phyloP scores from a whole-genome alignment of 768 basidiomycete species.

The Termitomyces sp. region DNA sequence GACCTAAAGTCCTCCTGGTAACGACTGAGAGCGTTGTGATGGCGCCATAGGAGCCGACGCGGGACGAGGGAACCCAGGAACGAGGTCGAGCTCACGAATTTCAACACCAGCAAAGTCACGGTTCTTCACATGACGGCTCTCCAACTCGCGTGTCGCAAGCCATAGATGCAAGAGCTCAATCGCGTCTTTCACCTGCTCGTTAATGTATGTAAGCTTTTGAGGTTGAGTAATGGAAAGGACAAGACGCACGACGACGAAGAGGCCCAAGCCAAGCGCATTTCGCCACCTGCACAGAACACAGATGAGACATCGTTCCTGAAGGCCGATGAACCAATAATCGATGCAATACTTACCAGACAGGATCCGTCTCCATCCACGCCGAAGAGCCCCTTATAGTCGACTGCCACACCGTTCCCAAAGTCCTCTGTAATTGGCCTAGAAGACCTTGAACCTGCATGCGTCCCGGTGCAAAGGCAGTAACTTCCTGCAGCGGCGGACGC shows the following conservation, averaged over 20 bases:
- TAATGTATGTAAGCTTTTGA: background rate
- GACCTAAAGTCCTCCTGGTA: background rate
- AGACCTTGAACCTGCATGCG: constrained; percentile 1
- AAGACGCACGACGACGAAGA: constrained; percentile 56
- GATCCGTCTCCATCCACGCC: constrained; percentile 64
- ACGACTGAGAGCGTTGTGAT: constrained; percentile 1
- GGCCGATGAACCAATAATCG: background rate
- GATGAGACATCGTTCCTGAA: background rate
- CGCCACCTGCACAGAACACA: constrained; percentile 41
- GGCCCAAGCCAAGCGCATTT: constrained; percentile 60
- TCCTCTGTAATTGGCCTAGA: constrained; percentile 21
- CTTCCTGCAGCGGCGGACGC: constrained; percentile 17
- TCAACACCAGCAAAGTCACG: constrained; percentile 74
- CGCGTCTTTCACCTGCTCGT: constrained; percentile 56
- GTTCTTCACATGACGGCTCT: constrained; percentile 62
- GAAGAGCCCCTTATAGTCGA: constrained; percentile 51
- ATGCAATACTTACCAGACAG: constrained; percentile 50
- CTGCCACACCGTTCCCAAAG: constrained; percentile 32
- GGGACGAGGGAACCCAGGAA: constrained; percentile 23
- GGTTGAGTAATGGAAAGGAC: background rate
- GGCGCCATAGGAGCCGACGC: background rate
- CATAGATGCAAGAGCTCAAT: constrained; percentile 62
- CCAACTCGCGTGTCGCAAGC: constrained; percentile 66
- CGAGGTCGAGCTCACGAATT: constrained; percentile 56
- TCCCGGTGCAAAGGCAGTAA: constrained; percentile 9